A percentile compares a stretch with the other conserved stretches of the same genome.
These are phyloP conservation scores for Blastomyces emzantsi DNA, from an alignment of 2,329 filamentous ascomycete genomes.

Conservation along the genomic window DNA sequence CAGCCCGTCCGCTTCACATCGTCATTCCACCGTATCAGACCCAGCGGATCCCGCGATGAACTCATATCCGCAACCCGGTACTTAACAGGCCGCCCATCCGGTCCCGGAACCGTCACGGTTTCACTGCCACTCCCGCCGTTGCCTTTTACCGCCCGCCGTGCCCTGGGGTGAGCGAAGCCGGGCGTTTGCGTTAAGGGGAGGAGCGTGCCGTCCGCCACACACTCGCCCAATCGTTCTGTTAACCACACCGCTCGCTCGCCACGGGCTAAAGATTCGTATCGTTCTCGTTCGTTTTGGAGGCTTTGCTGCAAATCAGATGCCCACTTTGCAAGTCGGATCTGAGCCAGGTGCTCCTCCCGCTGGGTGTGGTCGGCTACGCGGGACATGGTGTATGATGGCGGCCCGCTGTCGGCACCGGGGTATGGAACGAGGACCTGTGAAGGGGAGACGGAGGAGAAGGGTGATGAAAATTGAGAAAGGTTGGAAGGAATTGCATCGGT, in stretches of 20 bases:
- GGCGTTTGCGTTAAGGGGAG: slow-evolving; percentile 42
- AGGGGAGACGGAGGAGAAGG: slow-evolving; percentile 19
- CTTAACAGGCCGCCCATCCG: slow-evolving; percentile 23
- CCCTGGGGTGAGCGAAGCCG: slow-evolving; percentile 22
- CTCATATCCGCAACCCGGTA: slow-evolving; percentile 28
- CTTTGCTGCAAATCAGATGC: slow-evolving; percentile 70
- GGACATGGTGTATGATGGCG: slow-evolving; percentile 51
- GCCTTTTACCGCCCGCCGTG: slow-evolving; percentile 10
- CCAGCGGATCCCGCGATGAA: slow-evolving; percentile 65
- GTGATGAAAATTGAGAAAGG: slow-evolving; percentile 21
- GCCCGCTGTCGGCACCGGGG: slow-evolving; percentile 20
- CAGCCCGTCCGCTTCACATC: slow-evolving; percentile 57
- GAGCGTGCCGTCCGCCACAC: slow-evolving; percentile 55
- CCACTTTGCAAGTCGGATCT: slow-evolving; percentile 72
- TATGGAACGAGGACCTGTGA: slow-evolving; percentile 24
- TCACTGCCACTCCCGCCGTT: slow-evolving; percentile 16
- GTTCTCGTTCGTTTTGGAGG: slow-evolving; percentile 60
- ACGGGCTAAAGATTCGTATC: slow-evolving; percentile 55
- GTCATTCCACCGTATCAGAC: slow-evolving; percentile 61
- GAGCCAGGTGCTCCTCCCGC: slow-evolving; percentile 52
- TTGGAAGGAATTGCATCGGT: slow-evolving; percentile 8
- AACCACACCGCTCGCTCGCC: slow-evolving; percentile 61
- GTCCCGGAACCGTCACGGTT: slow-evolving; percentile 20
- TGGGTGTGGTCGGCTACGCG: slow-evolving; percentile 52
- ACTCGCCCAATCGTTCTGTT: slow-evolving; percentile 56